Percentiles rank a stretch among this genome's conserved stretches.
phyloP scores from a whole-genome alignment of 2,329 filamentous ascomycete species.

The Pseudocercospora cruenta region DNA sequence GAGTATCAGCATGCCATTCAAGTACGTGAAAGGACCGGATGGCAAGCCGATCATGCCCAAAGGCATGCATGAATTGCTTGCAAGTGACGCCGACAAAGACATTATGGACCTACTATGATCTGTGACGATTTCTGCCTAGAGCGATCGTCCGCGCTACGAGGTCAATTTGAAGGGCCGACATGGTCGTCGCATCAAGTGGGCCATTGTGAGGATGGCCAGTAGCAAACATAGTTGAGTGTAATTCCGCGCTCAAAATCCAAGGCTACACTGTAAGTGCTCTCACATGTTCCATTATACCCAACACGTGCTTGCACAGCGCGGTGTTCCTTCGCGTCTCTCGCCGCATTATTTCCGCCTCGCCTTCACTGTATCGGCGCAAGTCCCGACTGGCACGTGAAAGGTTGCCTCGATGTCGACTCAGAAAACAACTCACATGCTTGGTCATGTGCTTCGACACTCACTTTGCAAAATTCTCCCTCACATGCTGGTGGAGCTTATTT shows the following conservation, averaged over 20 bases:
- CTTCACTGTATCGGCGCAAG: not conserved
- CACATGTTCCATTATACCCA: not conserved
- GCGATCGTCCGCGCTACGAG: not conserved
- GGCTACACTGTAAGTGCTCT: not conserved
- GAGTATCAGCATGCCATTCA: conserved; percentile 96
- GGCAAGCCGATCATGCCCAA: conserved; percentile 88
- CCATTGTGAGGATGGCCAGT: not conserved
- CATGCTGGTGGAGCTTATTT: not conserved
- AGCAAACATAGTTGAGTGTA: not conserved
- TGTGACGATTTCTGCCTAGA: not conserved
- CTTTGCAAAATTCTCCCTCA: not conserved
- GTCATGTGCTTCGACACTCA: not conserved
- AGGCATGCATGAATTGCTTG: conserved; percentile 95
- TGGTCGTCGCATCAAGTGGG: not conserved
- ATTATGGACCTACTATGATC: conserved; percentile 78
- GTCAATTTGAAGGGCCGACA: not conserved
- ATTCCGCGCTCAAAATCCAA: not conserved
- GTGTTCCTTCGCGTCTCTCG: not conserved
- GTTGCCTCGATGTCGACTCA: not conserved
- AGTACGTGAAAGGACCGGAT: conserved; percentile 75
- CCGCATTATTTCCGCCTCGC: not conserved
- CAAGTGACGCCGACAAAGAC: conserved; percentile 89
- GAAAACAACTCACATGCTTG: not conserved
- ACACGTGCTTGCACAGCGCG: not conserved
- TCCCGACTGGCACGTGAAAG: not conserved